Evolutionary conservation across 306 rosid genomes (phyloP), one percentile per base, ranked within the genome.

Genomic region (Pueraria montana): DNA sequence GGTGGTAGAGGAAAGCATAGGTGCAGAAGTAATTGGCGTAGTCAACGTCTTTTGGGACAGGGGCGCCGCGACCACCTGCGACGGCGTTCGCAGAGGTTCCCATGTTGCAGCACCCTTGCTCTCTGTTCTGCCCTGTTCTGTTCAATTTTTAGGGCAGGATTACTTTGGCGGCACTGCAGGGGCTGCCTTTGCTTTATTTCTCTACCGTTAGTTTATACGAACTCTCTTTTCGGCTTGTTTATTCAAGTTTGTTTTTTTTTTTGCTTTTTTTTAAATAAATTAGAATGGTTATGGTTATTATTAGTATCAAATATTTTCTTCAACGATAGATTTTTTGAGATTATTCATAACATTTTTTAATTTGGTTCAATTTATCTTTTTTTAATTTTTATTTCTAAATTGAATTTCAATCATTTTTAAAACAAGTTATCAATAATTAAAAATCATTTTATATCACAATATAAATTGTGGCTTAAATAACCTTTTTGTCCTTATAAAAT

Each of bases 21-120:
- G 99, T 92, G 89, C 97, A 96, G 84, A 96, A 96, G 87, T 96
- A 96, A 9, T 94, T 71, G 0, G 99, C 99, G 40, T 86, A 96
- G 83, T 96, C 98, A 8, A 92, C 97, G 74, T 77, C 97, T 81
- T 94, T 96, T 87, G 92, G 94, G 59, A 96, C 93, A 62, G 74
- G 11, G 30, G 76, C 34, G 17, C 75, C 32, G 13, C 87, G 88
- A 73, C 83, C 89, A 0, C 82, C 85, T 1, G 30, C 83, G 55
- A 67, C 88, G 63, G 86, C 85, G 83, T 90, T 91, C 21, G 79
- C 80, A 62, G 83, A 80, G 89, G 94, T 92, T 16, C 98, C 99
- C 99, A 96, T 96, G 50, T 34, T 67, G 11, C 36, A n/a, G 18
- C 40, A 1, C 67, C 17, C 11, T 61, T 26, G 40, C 27, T 43